Conservation (phyloP, 495 filamentous ascomycete genomes). For the Schizothecium vesticola region DNA sequence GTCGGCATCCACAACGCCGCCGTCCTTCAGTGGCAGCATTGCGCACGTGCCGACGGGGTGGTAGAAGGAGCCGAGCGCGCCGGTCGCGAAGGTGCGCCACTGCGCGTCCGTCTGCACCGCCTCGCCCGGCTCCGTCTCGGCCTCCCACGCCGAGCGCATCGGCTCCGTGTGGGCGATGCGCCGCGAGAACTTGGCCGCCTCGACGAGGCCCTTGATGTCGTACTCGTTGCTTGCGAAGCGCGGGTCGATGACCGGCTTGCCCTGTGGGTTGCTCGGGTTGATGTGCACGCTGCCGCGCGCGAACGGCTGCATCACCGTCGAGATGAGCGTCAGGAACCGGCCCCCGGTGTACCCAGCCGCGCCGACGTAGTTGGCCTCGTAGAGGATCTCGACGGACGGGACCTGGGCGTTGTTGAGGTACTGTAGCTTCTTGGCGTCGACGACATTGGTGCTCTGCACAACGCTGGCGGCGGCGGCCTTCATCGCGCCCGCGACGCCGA, state of each 20-base stretch:
- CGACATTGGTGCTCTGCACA: conserved; percentile 4
- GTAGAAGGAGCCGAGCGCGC: conserved; percentile 17
- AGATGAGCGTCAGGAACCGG: conserved; percentile 39
- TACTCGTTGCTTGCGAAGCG: conserved; percentile 23
- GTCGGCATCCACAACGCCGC: conserved; percentile 46
- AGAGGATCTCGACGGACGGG: conserved; percentile 32
- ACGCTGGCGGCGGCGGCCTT: not conserved
- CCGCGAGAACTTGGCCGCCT: conserved; percentile 18
- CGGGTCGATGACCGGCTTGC: conserved; percentile 22
- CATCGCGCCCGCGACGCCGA: not conserved
- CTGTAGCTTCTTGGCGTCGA: conserved; percentile 18
- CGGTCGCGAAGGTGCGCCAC: conserved; percentile 20
- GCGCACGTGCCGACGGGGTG: conserved; percentile 42
- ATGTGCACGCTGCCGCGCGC: conserved; percentile 52
- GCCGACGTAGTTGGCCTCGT: conserved; percentile 19
- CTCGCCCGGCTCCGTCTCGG: conserved; percentile 26
- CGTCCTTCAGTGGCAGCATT: conserved; percentile 39
- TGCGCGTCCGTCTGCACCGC: conserved; percentile 18
- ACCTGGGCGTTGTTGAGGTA: conserved; percentile 17
- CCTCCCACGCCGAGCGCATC: conserved; percentile 17
- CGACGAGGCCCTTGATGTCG: conserved; percentile 19
- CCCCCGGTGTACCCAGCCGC: conserved; percentile 29
- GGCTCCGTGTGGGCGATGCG: conserved; percentile 17
- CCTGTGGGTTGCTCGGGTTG: conserved; percentile 10
- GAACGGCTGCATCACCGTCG: conserved; percentile 40